A percentile compares a stretch with the other conserved stretches of the same genome.
phyloP scores from a whole-genome alignment of 2,329 filamentous ascomycete genomes.

The Harringtonia aguacate region DNA sequence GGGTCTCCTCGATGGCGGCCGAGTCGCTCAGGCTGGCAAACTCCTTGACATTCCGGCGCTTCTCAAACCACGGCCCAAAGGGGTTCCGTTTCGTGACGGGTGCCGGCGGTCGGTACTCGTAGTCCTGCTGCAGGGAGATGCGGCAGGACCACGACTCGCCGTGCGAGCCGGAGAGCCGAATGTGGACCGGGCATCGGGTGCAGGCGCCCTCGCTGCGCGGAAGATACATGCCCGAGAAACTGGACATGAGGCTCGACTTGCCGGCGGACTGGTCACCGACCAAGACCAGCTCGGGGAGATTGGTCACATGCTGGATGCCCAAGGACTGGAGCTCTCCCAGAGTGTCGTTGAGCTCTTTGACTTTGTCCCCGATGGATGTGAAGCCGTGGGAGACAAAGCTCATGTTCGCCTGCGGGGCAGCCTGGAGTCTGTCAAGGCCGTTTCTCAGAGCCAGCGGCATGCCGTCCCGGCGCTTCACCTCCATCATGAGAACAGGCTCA shows the following conservation, averaged over 20 bases:
- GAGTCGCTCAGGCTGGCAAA: conserved; percentile 57
- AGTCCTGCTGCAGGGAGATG: conserved; percentile 57
- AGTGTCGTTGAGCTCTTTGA: conserved; percentile 55
- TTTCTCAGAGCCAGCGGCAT: conserved; percentile 1
- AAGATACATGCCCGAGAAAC: conserved; percentile 58
- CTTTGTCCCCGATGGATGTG: conserved; percentile 47
- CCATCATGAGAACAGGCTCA: conserved; percentile 17
- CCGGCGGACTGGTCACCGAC: conserved; percentile 80
- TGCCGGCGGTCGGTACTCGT: conserved; percentile 19
- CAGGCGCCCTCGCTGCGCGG: conserved; percentile 64
- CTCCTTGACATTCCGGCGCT: conserved; percentile 33
- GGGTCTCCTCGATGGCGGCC: conserved; percentile 51
- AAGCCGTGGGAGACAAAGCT: conserved; percentile 27
- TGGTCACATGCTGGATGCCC: conserved; percentile 60
- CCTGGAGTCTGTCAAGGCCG: not conserved
- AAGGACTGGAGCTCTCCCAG: conserved; percentile 60
- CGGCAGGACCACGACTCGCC: conserved; percentile 55
- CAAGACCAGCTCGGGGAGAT: conserved; percentile 68
- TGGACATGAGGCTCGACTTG: conserved; percentile 61
- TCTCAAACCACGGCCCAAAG: conserved; percentile 56
- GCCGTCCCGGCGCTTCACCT: conserved; percentile 12
- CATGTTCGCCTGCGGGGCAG: conserved; percentile 5
- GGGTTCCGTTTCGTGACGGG: conserved; percentile 35
- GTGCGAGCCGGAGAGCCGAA: conserved; percentile 51
- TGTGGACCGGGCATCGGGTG: conserved; percentile 72